A percentile compares a stretch with the other conserved stretches of the same genome.
Conservation (phyloP, 306 rosid genomes). For the Corylus americana region DNA sequence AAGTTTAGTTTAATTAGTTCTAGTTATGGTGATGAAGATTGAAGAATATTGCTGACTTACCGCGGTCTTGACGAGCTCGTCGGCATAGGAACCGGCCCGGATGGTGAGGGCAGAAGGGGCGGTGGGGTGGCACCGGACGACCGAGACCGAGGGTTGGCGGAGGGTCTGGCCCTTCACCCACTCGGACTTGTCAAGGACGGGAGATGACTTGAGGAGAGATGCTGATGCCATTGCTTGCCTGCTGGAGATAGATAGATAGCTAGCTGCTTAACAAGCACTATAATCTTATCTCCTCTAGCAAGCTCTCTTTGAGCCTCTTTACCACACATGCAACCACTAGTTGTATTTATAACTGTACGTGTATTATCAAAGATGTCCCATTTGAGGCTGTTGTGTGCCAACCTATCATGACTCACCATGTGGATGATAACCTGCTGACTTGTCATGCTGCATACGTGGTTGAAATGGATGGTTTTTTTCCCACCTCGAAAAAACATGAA, state of each 20-base stretch:
- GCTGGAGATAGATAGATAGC: background rate
- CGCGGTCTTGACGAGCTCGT: constrained; percentile 96
- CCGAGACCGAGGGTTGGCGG: constrained; percentile 59
- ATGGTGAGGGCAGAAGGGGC: constrained; percentile 55
- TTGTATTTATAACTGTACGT: constrained; percentile 53
- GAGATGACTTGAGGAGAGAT: constrained; percentile 74
- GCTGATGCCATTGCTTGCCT: constrained; percentile 73
- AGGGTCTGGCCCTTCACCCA: constrained; percentile 85
- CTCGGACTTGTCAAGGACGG: constrained; percentile 85
- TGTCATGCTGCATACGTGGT: constrained; percentile 45
- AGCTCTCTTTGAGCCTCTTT: constrained; percentile 43
- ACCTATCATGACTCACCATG: constrained; percentile 44
- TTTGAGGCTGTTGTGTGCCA: constrained; percentile 65
- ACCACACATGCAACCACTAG: constrained; percentile 59
- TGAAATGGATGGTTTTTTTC: constrained; percentile 44
- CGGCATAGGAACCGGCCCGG: constrained; percentile 76
- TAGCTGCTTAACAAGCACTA: background rate
- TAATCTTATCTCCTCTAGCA: constrained; percentile 70
- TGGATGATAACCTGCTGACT: constrained; percentile 74
- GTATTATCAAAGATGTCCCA: constrained; percentile 49
- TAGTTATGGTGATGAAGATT: background rate
- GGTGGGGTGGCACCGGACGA: constrained; percentile 56
- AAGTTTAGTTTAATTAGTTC: no score
- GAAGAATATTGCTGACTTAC: constrained; percentile 36
- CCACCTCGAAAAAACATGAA: constrained; percentile 42